phyloP scores from a whole-genome alignment of 164 flowering plant species.

The Umbilicus rupestris region DNA sequence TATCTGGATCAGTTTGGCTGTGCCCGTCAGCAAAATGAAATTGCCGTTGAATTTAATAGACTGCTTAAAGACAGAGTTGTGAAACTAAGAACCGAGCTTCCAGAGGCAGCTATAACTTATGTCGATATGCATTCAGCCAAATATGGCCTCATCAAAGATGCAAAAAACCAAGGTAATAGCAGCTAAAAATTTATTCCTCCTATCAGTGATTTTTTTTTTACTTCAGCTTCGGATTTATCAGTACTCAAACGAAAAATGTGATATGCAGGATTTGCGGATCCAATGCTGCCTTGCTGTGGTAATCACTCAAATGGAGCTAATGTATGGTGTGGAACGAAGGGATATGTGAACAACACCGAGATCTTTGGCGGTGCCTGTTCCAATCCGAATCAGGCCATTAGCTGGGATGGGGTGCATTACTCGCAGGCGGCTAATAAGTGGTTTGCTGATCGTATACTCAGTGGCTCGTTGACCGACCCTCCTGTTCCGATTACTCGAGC shows the following conservation, averaged over 20 bases:
- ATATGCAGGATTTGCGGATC: constrained; percentile 44
- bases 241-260: background rate
- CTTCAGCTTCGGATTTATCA: background rate
- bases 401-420: constrained; percentile 69
- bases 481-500: constrained; percentile 37
- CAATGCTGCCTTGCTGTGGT: constrained; percentile 54
- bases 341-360: constrained; percentile 24
- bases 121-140: constrained; percentile 51
- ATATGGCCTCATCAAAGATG: constrained; percentile 31
- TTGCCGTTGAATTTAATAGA: constrained; percentile 42
- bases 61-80: constrained; percentile 35
- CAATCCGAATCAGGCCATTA: constrained; percentile 27
- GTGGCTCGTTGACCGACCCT: constrained; percentile 49
- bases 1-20: constrained; percentile 39
- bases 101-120: constrained; percentile 39
- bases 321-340: constrained; percentile 48
- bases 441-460: constrained; percentile 38
- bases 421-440: constrained; percentile 55
- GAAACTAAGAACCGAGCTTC: constrained; percentile 38
- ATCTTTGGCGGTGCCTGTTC: constrained; percentile 36
- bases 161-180: constrained; percentile 34
- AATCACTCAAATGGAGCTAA: constrained; percentile 28
- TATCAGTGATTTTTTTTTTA: background rate
- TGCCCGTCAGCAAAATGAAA: constrained; percentile 30
- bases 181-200: too few relatives aligned